Conservation (phyloP, 2,329 filamentous ascomycete genomes). For the Phialophora macrospora region DNA sequence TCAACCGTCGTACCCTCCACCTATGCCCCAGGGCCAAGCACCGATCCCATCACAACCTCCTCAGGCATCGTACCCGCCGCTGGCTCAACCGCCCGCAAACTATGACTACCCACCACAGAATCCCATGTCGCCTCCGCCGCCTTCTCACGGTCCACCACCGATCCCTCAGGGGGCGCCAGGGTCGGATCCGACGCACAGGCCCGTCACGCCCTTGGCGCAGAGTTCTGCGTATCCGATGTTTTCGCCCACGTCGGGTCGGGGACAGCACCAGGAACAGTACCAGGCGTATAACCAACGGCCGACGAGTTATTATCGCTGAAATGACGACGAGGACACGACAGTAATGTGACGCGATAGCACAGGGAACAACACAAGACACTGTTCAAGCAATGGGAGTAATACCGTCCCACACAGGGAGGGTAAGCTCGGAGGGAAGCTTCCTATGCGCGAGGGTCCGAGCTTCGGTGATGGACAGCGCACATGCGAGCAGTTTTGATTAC, state of each 20-base stretch:
- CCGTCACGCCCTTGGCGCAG: conserved; percentile 24
- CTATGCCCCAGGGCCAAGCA: conserved; percentile 40
- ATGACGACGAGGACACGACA: neutral
- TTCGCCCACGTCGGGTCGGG: conserved; percentile 16
- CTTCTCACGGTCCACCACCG: conserved; percentile 32
- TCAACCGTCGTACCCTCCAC: conserved; percentile 17
- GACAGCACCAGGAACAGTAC: conserved; percentile 30
- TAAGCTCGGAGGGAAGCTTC: neutral
- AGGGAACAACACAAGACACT: neutral
- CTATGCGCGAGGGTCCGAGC: neutral
- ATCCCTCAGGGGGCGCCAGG: conserved; percentile 13
- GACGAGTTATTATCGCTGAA: conserved; percentile 24
- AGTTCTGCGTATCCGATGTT: conserved; percentile 31
- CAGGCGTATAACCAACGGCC: conserved; percentile 37
- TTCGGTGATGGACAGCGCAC: neutral
- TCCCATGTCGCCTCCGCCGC: conserved; percentile 26
- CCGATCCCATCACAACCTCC: conserved; percentile 65
- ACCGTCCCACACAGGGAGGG: neutral
- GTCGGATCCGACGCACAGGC: conserved; percentile 14
- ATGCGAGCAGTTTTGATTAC: neutral
- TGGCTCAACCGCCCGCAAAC: conserved; percentile 25
- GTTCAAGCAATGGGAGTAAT: neutral
- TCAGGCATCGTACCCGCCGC: conserved; percentile 84
- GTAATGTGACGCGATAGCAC: neutral
- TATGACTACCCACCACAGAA: conserved; percentile 31